phyloP scores from a whole-genome alignment of 768 basidiomycete genomes.

The Boletus vermiculosoides region DNA sequence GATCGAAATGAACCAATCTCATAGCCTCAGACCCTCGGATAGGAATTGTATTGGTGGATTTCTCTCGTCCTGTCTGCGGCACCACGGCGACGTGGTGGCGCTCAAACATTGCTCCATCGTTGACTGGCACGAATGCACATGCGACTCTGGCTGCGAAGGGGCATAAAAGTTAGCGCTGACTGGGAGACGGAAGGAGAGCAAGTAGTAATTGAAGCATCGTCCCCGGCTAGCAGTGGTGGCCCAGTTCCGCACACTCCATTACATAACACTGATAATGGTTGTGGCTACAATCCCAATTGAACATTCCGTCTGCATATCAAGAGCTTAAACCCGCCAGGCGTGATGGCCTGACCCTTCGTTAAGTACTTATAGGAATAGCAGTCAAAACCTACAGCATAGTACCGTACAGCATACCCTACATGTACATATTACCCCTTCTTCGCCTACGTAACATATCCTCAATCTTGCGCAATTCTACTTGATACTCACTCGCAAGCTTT shows the following conservation, averaged over 20 bases:
- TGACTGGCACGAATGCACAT: neutral
- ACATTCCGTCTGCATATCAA: neutral
- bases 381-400: neutral
- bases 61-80: neutral
- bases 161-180: neutral
- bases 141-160: neutral
- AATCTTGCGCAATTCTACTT: constrained; percentile 26
- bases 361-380: neutral
- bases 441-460: constrained; percentile 24
- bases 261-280: neutral
- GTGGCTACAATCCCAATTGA: neutral
- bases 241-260: neutral
- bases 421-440: constrained; percentile 1
- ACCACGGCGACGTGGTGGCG: constrained; percentile 3
- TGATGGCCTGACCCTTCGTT: neutral
- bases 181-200: neutral
- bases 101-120: neutral
- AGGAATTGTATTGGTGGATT: neutral
- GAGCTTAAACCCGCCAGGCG: neutral
- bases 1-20: constrained; percentile 17
- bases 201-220: neutral
- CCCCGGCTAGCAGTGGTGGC: no score
- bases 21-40: constrained; percentile 17
- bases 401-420: neutral
- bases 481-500: constrained; percentile 27